phyloP scores from a whole-genome alignment of 257 asterid species.

The Knoxia roxburghii region DNA sequence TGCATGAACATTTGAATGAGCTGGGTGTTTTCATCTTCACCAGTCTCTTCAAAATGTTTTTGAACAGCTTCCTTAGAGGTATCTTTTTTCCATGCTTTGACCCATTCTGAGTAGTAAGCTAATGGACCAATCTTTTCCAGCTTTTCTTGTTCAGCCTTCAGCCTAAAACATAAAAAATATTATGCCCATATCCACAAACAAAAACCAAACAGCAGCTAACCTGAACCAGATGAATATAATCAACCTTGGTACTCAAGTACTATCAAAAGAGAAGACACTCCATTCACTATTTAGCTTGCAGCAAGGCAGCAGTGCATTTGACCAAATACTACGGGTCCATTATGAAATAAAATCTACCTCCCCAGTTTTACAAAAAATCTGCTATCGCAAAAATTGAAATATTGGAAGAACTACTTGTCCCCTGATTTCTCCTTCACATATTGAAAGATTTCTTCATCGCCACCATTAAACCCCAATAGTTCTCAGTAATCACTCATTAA shows the following conservation, averaged over 20 bases:
- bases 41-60: conserved; percentile 92
- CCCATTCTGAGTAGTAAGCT: conserved; percentile 94
- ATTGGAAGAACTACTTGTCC: background rate
- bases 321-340: too few relatives aligned
- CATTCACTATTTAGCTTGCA: too few relatives aligned
- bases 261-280: too few relatives aligned
- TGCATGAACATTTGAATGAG: conserved; percentile 69
- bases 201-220: conserved; percentile 2
- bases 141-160: conserved; percentile 66
- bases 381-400: too few relatives aligned
- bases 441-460: background rate
- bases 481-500: background rate
- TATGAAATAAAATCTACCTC: too few relatives aligned
- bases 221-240: conserved; percentile 37
- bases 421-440: background rate
- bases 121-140: conserved; percentile 63
- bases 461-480: background rate
- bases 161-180: conserved; percentile 37
- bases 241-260: conserved; percentile 90
- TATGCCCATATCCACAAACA: conserved; percentile 15
- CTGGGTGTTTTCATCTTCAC: conserved; percentile 88
- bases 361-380: too few relatives aligned
- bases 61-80: conserved; percentile 81
- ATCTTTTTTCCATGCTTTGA: conserved; percentile 74
- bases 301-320: too few relatives aligned